Evolutionary conservation across 495 filamentous ascomycete species (phyloP).

Genomic region (Immersiella caudata): DNA sequence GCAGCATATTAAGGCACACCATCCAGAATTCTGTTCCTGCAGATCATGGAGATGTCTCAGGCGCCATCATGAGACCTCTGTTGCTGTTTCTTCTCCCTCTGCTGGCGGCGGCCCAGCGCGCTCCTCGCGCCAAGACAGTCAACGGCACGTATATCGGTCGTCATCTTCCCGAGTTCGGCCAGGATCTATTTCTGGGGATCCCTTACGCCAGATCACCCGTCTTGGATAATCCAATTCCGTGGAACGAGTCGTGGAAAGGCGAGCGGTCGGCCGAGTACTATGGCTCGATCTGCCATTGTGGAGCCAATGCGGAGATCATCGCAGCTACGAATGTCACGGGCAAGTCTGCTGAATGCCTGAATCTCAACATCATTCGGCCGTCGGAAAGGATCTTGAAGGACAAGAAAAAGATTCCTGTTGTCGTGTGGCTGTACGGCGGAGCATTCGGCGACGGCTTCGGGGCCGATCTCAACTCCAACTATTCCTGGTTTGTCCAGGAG

Average conservation of each 20-base stretch:
- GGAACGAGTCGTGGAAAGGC: slow-evolving; percentile 34
- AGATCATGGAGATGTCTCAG: background rate
- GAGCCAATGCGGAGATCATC: slow-evolving; percentile 42
- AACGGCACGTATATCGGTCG: slow-evolving; percentile 53
- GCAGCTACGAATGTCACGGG: slow-evolving; percentile 29
- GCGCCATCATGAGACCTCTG: background rate
- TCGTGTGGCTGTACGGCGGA: slow-evolving; percentile 65
- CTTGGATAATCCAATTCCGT: slow-evolving; percentile 39
- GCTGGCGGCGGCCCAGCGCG: background rate
- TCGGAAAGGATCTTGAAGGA: slow-evolving; percentile 6
- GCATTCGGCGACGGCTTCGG: slow-evolving; percentile 56
- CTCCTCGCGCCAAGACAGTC: background rate
- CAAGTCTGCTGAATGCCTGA: slow-evolving; percentile 50
- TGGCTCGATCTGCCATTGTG: slow-evolving; percentile 48
- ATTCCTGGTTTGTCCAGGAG: slow-evolving; percentile 39
- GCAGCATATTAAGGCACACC: background rate
- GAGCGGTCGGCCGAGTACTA: slow-evolving; percentile 50
- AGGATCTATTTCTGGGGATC: slow-evolving; percentile 59
- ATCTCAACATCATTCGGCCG: slow-evolving; percentile 39
- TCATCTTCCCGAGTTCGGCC: slow-evolving; percentile 44
- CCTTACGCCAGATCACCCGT: slow-evolving; percentile 55
- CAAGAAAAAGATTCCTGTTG: slow-evolving; percentile 35
- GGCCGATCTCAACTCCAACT: slow-evolving; percentile 56
- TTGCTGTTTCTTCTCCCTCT: background rate
- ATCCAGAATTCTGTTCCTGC: background rate